A percentile compares a stretch with the other conserved stretches of the same genome.
Conservation (phyloP, 805 yeast genomes). For the Komagataella populi region DNA sequence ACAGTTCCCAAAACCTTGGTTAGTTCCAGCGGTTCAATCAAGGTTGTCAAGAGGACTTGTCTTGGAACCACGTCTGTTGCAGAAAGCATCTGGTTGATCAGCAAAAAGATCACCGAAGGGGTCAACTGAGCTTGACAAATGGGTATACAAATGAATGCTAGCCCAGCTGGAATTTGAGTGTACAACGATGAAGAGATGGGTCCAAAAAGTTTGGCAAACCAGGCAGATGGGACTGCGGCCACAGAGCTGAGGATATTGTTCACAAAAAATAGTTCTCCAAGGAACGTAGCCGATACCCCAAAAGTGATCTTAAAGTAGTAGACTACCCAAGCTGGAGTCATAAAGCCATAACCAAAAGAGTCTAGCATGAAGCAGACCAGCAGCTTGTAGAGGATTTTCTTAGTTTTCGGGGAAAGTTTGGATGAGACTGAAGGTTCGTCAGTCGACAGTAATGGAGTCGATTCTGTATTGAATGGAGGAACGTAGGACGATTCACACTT, state of each 20-base stretch:
- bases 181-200: conserved; percentile 65
- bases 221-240: conserved; percentile 68
- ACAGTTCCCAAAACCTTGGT: conserved; percentile 77
- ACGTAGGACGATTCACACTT: conserved; percentile 32
- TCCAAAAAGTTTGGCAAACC: conserved; percentile 52
- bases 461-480: conserved; percentile 13
- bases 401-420: conserved; percentile 27
- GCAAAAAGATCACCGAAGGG: conserved; percentile 34
- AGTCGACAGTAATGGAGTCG: conserved; percentile 5
- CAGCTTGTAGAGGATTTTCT: conserved; percentile 29
- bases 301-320: conserved; percentile 60
- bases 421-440: conserved; percentile 11
- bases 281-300: conserved; percentile 32
- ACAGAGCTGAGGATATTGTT: conserved; percentile 51
- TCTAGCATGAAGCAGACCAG: conserved; percentile 65
- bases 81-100: conserved; percentile 46
- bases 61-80: conserved; percentile 92
- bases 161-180: conserved; percentile 70
- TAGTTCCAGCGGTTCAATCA: conserved; percentile 49
- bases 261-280: conserved; percentile 57
- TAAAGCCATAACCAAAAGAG: conserved; percentile 79
- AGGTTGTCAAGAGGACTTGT: conserved; percentile 60
- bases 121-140: conserved; percentile 20
- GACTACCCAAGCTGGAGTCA: conserved; percentile 82
- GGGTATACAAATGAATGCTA: conserved; percentile 44